Evolutionary conservation across 2,329 filamentous ascomycete genomes (phyloP).

Genomic region (Pestalotiopsis sp.): DNA sequence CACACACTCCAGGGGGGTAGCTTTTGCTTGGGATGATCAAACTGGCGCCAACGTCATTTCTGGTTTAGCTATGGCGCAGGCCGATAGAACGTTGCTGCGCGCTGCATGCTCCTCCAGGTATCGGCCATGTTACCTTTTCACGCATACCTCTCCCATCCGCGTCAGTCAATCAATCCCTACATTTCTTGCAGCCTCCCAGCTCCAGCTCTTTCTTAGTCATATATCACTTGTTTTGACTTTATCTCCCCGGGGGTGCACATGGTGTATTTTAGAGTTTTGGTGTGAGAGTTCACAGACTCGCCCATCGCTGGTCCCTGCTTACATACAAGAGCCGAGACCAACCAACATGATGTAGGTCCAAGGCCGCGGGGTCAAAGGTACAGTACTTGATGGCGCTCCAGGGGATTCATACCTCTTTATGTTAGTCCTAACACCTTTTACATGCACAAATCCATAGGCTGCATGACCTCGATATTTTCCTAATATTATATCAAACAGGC

Average conservation of each 20-base stretch:
- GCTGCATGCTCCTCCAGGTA: too few species aligned
- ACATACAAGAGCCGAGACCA: neutral
- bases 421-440: neutral
- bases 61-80: slow-evolving; percentile 20
- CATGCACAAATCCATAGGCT: neutral
- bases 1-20: neutral
- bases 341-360: neutral
- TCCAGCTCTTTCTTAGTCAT: too few species aligned
- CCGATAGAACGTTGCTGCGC: neutral
- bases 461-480: neutral
- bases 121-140: too few species aligned
- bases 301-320: neutral
- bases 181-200: too few species aligned
- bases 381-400: neutral
- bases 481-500: neutral
- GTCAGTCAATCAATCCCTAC: too few species aligned
- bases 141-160: too few species aligned
- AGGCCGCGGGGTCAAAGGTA: neutral
- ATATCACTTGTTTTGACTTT: too few species aligned
- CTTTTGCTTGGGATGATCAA: slow-evolving; percentile 15
- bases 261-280: neutral
- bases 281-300: neutral
- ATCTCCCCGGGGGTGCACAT: too few species aligned
- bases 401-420: neutral
- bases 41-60: slow-evolving; percentile 30